A percentile compares a stretch with the other conserved stretches of the same genome.
Evolutionary conservation across 176 grass and related monocot genomes (phyloP).

Genomic region (Chrysopogon serrulatus): DNA sequence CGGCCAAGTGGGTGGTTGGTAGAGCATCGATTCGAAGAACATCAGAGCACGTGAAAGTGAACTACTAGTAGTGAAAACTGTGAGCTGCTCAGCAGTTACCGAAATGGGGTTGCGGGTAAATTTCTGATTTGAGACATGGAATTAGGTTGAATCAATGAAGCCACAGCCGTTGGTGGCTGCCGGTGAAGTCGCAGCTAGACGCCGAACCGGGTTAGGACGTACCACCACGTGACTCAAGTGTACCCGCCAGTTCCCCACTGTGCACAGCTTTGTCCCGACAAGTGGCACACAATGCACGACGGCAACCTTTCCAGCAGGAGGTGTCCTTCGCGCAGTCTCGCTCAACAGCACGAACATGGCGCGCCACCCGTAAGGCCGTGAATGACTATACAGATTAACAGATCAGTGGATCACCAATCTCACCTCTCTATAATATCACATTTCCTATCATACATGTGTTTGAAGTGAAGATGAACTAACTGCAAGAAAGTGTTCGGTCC

Average conservation of each 20-base stretch:
- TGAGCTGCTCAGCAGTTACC: neutral
- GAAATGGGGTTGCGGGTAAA: neutral
- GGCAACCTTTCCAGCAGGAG: neutral
- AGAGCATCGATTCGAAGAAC: neutral
- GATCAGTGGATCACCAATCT: no score
- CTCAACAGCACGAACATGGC: neutral
- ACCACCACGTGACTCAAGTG: constrained; percentile 10
- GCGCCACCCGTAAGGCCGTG: neutral
- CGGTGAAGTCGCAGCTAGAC: neutral
- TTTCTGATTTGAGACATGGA: neutral
- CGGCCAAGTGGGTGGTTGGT: neutral
- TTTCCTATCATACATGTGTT: no score
- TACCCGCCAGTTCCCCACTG: neutral
- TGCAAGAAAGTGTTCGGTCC: no score
- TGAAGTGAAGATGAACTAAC: no score
- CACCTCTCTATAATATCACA: no score
- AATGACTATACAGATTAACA: neutral
- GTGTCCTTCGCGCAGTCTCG: no score
- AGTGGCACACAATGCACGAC: neutral
- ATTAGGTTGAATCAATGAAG: neutral
- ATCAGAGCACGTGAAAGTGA: neutral
- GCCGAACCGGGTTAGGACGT: neutral
- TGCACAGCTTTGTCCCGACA: neutral
- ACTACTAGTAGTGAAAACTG: neutral
- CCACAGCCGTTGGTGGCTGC: neutral